Evolutionary conservation across 495 filamentous ascomycete species (phyloP), one percentile per base, ranked within the genome.

Genomic region (Penicillium soppii): DNA sequence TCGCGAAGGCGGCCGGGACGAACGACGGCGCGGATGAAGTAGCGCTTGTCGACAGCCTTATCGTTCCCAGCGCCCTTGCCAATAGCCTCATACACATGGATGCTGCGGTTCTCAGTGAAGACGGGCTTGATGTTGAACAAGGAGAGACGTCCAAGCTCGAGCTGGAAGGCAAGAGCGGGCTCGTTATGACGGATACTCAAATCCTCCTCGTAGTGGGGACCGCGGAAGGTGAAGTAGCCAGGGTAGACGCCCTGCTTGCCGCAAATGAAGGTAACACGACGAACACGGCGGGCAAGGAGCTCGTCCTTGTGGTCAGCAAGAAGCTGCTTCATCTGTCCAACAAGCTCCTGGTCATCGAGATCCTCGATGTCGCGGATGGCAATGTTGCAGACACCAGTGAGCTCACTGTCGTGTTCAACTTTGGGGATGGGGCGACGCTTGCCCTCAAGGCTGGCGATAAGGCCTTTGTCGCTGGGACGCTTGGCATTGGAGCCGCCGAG

Each of bases 111-210:
- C 70, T 97, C 92, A 0, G 95, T 97, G 78, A 98, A 98, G 36
- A 97, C 90, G 1, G 94, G 92, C 72, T 90, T 94, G 75, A 97
- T 92, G 70, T 87, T 85, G 84, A 98, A 98, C 69, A 97, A 97
- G 61, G 89, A 87, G 35, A 98, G 83, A 71, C 94, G 86, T 17
- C 87, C 85, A 51, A 98, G 82, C 70, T 98, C 94, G 59, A 97
- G 85, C 79, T 98, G 94, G 88, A 97, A 98, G 61, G 94, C 91
- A 61, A 96, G 75, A 42, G 94, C 92, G 35, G 94, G 94, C 73
- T 98, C 94, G 52, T 84, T 92, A 72, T 98, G 95, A 74, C 94
- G 92, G 70, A 98, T 97, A 65, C 87, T 94, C 64, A 87, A 80
- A 59, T 97, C 94, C 71, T 98, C 94, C 43, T 81, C 79, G 70